phyloP scores from a whole-genome alignment of 306 rosid species.

The Trichosanthes cucumerina region DNA sequence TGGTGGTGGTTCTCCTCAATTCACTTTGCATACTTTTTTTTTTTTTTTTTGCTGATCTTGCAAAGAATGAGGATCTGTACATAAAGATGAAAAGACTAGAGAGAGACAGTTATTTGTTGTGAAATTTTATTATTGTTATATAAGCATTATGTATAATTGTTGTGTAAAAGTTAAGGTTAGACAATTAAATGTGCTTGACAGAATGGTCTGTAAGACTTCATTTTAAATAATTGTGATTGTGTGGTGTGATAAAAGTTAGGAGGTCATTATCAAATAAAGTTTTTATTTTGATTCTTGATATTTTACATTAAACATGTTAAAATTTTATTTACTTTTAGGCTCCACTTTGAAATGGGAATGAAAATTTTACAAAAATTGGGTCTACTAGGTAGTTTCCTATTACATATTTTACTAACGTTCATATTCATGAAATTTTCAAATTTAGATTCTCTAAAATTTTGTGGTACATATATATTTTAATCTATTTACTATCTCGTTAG shows the following conservation, averaged over 20 bases:
- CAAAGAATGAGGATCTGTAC: neutral
- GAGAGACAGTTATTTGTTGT: neutral
- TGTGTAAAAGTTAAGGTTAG: neutral
- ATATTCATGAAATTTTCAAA: too few species aligned
- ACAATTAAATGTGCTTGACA: neutral
- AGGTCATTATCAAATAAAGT: too few species aligned
- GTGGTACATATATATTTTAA: too few species aligned
- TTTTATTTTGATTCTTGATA: too few species aligned
- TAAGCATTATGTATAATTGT: neutral
- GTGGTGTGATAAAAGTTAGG: neutral
- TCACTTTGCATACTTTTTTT: constrained; percentile 2
- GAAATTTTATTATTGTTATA: neutral
- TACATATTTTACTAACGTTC: too few species aligned
- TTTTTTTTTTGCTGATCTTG: neutral
- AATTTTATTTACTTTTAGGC: too few species aligned
- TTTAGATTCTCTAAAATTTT: too few species aligned
- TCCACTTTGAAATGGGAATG: too few species aligned
- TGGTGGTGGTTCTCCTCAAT: constrained; percentile 4
- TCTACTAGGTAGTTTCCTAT: too few species aligned
- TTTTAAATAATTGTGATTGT: neutral
- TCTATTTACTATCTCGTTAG: too few species aligned
- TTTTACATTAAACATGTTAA: too few species aligned
- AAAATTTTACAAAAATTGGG: too few species aligned
- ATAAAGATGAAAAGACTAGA: neutral
- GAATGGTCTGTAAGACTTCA: neutral